Base-by-base conservation (phyloP, 805 yeast species). In the Candida tallmaniae region DNA sequence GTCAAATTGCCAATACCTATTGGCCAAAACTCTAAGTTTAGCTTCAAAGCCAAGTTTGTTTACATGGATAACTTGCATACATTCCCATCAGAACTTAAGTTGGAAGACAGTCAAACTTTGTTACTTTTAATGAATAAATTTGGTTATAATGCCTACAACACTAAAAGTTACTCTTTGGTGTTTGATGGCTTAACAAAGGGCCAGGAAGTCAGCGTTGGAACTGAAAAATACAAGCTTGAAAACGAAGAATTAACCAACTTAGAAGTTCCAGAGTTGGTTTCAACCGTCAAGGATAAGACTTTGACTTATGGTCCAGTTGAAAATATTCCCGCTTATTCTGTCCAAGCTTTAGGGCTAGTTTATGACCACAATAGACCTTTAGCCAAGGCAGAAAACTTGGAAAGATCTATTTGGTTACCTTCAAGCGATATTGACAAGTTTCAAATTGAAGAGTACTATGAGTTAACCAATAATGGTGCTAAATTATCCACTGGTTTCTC, bases 381-480 rank as follows among this genome's bases (percentile, higher is more conserved):
- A 36, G 61, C 78, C 13, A 71, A 73, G 42, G 83, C 78, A 16
- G 67, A 71, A 43, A 68, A 64, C 39, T 68, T 87, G 41, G 66
- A 74, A 39, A 75, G 97, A 53, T 83, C 83, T 31, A 57, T 84
- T 33, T 90, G 97, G 97, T 66, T 89, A 33, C 90, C 96, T 2
- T 95, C 88, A 44, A 55, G 65, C 73, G 87, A 85, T 75, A 87
- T 44, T 54, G 77, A 47, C 59, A 84, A 34, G 51, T 83, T 39
- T 74, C 86, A 55, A 25, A 68, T 87, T 42, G 95, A 88, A 53
- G 97, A 93, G 54, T 78, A 80, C 52, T 89, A 87, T 55, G 90
- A 87, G 61, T 48, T 88, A 23, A 69, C 78, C 32, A 88, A 93
- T 52, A 68, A 65, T 27, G 97, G 83, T 20, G 94, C 95, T 2